Conservation (phyloP, 2,329 filamentous ascomycete genomes). For the Ceratocystis diversiconidia region DNA sequence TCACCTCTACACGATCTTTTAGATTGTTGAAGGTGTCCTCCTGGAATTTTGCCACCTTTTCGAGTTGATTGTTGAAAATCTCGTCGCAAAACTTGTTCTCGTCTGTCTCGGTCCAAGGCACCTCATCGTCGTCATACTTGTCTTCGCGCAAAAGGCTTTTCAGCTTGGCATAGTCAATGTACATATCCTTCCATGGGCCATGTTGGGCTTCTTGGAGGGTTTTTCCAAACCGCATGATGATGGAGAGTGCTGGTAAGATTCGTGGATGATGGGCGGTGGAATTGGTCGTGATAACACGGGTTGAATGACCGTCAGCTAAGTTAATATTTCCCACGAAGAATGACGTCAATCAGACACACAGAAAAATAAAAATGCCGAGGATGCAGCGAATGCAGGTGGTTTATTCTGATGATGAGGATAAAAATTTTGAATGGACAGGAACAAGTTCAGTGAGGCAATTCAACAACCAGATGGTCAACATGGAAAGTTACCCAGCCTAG, state of each 20-base stretch:
- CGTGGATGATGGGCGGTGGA: neutral
- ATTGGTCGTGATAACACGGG: neutral
- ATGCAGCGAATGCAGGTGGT: neutral
- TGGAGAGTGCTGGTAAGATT: neutral
- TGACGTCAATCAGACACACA: neutral
- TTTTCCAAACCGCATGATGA: constrained; percentile 78
- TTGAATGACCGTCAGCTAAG: neutral
- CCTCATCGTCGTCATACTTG: constrained; percentile 43
- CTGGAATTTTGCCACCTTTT: constrained; percentile 89
- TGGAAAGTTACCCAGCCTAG: neutral
- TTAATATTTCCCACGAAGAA: neutral
- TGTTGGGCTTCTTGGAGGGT: constrained; percentile 71
- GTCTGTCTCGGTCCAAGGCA: constrained; percentile 81
- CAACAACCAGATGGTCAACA: neutral
- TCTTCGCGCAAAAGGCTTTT: constrained; percentile 80
- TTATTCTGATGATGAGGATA: neutral
- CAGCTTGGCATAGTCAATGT: constrained; percentile 90
- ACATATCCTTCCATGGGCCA: constrained; percentile 77
- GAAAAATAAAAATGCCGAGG: neutral
- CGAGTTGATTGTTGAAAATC: constrained; percentile 83
- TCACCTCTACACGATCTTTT: constrained; percentile 38
- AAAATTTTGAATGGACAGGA: neutral
- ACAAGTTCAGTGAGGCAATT: neutral
- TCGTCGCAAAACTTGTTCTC: constrained; percentile 91
- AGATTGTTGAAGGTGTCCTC: constrained; percentile 53